These are phyloP conservation scores for Rhodotorula mucilaginosa DNA, from an alignment of 1,284 basidiomycete genomes.

Conservation along the genomic window DNA sequence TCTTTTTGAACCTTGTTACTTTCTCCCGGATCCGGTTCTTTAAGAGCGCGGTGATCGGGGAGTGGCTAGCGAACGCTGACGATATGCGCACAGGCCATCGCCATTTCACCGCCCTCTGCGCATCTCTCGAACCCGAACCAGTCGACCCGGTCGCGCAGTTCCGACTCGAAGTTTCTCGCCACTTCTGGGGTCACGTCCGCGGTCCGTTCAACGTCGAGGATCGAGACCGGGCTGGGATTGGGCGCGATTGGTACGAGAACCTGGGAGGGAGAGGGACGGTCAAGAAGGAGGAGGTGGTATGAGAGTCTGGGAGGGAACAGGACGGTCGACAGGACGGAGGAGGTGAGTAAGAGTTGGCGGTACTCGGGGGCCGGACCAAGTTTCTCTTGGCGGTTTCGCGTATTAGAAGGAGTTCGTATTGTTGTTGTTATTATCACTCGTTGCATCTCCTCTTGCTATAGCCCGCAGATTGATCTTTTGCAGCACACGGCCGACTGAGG, in stretches of 20 bases:
- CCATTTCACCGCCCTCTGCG: slow-evolving; percentile 60
- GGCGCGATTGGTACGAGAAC: slow-evolving; percentile 46
- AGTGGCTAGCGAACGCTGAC: too few species aligned
- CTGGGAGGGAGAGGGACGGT: slow-evolving; percentile 15
- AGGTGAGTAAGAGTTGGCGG: too few species aligned
- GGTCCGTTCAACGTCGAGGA: slow-evolving; percentile 80
- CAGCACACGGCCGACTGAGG: too few species aligned
- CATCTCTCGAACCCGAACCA: slow-evolving; percentile 54
- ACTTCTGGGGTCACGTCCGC: slow-evolving; percentile 61
- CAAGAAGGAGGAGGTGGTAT: not conserved
- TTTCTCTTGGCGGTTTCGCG: too few species aligned
- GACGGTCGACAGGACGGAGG: too few species aligned
- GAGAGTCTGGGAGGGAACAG: too few species aligned
- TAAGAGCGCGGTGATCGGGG: too few species aligned
- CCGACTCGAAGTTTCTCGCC: slow-evolving; percentile 66
- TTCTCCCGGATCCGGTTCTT: too few species aligned
- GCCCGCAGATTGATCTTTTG: too few species aligned
- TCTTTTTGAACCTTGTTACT: slow-evolving; percentile 49
- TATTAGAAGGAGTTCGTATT: not conserved
- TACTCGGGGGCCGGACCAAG: too few species aligned
- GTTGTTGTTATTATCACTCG: not conserved
- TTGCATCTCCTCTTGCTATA: too few species aligned
- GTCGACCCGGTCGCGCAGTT: slow-evolving; percentile 71
- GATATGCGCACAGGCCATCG: slow-evolving; percentile 16
- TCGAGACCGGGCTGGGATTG: slow-evolving; percentile 62